Evolutionary conservation across 2,329 filamentous ascomycete species (phyloP), one percentile per base, ranked within the genome.

Genomic region (Ceratocystis cacaofunesta): DNA sequence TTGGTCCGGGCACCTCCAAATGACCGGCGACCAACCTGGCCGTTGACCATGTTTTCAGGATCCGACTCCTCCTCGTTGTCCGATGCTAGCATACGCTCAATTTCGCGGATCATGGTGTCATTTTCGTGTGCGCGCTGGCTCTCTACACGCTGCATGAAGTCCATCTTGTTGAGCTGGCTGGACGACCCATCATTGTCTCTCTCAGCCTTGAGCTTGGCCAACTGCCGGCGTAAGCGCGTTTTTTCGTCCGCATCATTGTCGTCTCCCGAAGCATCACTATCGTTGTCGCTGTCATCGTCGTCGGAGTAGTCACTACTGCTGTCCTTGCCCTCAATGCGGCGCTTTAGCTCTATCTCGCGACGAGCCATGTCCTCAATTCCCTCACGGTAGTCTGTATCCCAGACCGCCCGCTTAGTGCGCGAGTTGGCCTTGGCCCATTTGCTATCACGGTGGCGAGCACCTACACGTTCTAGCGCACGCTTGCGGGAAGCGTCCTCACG

Each of bases 111-210:
- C 66, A 90, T 83, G 65, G 89, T 87, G 70, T 96, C 89, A 70
- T 97, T 96, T 66, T 85, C 82, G 68, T 87, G 84, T 74, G 87
- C 91, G 71, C 85, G 85, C 46, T 85, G 80, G 32, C 87, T 88
- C 71, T 96, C 92, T 1, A 91, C 90, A 69, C 87, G 90, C 71
- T 87, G 85, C 94, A 99, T 97, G 73, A 99, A 99, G 68, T 90
- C 89, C 87, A 99, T 90, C 63, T 83, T 82, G 75, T 89, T 85
- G 5, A 99, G 77, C 70, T 84, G 87, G 15, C 86, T 86, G 70
- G 82, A 79, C 0, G 82, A 82, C 19, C 73, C 78, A n/a, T 76
- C 76, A n/a, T 36, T n/a, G 25, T 82, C 80, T 15, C 79, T 76
- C 7, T 76, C 72, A 1, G 63, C 65, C 43, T 78, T 76, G 8